phyloP scores from a whole-genome alignment of 768 basidiomycete species.

The Xerocomellus amylosporus region DNA sequence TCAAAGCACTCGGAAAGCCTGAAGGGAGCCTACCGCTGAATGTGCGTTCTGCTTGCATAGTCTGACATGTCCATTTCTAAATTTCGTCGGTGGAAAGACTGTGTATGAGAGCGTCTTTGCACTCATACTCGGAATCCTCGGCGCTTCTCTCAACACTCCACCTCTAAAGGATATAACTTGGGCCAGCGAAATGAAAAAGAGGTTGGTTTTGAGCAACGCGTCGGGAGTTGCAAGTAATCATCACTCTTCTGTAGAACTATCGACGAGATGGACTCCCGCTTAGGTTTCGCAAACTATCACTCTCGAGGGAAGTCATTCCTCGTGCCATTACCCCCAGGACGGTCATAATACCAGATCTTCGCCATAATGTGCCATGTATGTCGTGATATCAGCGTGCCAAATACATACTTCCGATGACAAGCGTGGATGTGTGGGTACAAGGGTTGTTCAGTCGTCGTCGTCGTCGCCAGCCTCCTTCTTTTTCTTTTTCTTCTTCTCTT shows the following conservation, averaged over 20 bases:
- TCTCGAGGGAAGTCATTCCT: conserved; percentile 49
- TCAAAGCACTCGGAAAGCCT: conserved; percentile 73
- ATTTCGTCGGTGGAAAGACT: conserved; percentile 43
- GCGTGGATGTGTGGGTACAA: not conserved
- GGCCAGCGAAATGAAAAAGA: conserved; percentile 84
- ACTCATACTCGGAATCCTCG: conserved; percentile 65
- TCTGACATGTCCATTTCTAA: not conserved
- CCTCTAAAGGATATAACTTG: conserved; percentile 78
- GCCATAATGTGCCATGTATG: not conserved
- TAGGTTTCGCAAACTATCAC: conserved; percentile 60
- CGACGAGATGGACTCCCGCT: conserved; percentile 71
- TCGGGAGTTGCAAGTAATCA: not conserved
- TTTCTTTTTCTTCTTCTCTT: conserved; percentile 66
- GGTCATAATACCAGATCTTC: conserved; percentile 1
- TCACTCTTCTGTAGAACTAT: conserved; percentile 49
- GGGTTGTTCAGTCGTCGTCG: conserved; percentile 31
- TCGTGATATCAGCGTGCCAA: not conserved
- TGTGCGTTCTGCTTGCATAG: conserved; percentile 37
- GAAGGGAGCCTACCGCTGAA: conserved; percentile 64
- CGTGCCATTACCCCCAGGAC: conserved; percentile 2
- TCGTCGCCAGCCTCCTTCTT: conserved; percentile 30
- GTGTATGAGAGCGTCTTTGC: conserved; percentile 62
- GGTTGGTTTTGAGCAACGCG: conserved; percentile 43
- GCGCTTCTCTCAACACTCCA: conserved; percentile 68
- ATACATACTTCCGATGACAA: conserved; percentile 3